Evolutionary conservation across 805 yeast species (phyloP).

Genomic region (Metschnikowia sp.): DNA sequence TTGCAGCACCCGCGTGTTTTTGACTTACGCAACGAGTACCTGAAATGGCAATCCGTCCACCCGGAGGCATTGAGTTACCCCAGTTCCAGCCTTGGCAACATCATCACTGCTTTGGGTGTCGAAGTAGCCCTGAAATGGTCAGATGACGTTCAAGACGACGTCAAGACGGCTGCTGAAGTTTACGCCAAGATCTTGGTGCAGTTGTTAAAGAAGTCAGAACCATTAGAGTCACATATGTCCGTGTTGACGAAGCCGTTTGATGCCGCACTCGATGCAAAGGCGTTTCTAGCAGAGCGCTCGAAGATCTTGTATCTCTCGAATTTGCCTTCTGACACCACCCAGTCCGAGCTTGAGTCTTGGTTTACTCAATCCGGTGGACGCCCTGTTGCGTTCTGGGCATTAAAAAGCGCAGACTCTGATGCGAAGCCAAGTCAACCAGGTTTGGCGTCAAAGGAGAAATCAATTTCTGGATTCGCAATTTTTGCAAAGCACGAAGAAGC

Average conservation of each 20-base stretch:
- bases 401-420: conserved; percentile 49
- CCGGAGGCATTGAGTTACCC: conserved; percentile 47
- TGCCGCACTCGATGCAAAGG: conserved; percentile 64
- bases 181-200: conserved; percentile 43
- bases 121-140: conserved; percentile 29
- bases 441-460: conserved; percentile 37
- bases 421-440: conserved; percentile 10
- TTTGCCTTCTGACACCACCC: conserved; percentile 82
- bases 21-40: conserved; percentile 71
- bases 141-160: conserved; percentile 36
- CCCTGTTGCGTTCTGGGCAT: conserved; percentile 87
- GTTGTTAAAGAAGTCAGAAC: conserved; percentile 46
- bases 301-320: conserved; percentile 78
- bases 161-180: conserved; percentile 37
- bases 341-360: conserved; percentile 88
- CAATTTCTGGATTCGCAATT: conserved; percentile 75
- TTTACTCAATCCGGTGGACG: conserved; percentile 82
- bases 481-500: conserved; percentile 87
- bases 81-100: conserved; percentile 34
- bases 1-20: conserved; percentile 73
- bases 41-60: conserved; percentile 61
- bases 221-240: conserved; percentile 48
- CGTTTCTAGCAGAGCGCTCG: conserved; percentile 68
- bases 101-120: conserved; percentile 48
- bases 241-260: conserved; percentile 75